Evolutionary conservation across 202 grass and related monocot species (phyloP).

Genomic region (Tripidium arundinaceum): DNA sequence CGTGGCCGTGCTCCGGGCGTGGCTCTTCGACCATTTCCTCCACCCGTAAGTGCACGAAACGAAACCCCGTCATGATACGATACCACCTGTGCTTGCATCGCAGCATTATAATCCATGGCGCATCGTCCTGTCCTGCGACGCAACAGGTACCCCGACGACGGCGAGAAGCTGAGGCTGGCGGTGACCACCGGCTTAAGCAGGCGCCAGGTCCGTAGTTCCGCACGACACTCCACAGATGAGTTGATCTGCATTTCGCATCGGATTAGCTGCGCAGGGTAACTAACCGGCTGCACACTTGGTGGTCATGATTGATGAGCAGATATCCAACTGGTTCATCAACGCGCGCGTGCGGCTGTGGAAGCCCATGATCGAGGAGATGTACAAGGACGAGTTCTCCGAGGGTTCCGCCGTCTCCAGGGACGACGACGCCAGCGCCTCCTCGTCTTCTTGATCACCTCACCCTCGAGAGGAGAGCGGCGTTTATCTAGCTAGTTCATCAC

Average conservation of each 20-base stretch:
- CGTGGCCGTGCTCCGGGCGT: constrained; percentile 75
- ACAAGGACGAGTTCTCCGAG: constrained; percentile 49
- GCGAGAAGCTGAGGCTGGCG: constrained; percentile 82
- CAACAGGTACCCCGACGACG: constrained; percentile 79
- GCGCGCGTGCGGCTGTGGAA: constrained; percentile 74
- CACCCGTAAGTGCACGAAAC: constrained; percentile 63
- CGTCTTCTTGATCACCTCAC: not conserved
- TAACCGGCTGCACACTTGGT: not conserved
- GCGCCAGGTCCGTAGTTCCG: constrained; percentile 43
- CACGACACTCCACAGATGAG: not conserved
- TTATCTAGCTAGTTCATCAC: not conserved
- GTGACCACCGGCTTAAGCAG: constrained; percentile 71
- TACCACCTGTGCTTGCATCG: not conserved
- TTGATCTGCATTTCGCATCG: not conserved
- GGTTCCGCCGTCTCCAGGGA: constrained; percentile 9
- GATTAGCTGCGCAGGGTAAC: not conserved
- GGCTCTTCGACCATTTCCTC: constrained; percentile 95
- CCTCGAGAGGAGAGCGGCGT: not conserved
- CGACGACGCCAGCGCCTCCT: constrained; percentile 11
- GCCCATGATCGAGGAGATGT: constrained; percentile 79
- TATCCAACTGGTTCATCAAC: constrained; percentile 83
- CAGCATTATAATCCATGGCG: not conserved
- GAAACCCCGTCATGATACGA: not conserved
- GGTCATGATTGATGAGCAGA: constrained; percentile 14
- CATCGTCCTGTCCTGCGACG: not conserved